Evolutionary conservation across 371 early-diverging fungal species (phyloP), one percentile per base, ranked within the genome.

Genomic region (Actinomortierella wolfii): DNA sequence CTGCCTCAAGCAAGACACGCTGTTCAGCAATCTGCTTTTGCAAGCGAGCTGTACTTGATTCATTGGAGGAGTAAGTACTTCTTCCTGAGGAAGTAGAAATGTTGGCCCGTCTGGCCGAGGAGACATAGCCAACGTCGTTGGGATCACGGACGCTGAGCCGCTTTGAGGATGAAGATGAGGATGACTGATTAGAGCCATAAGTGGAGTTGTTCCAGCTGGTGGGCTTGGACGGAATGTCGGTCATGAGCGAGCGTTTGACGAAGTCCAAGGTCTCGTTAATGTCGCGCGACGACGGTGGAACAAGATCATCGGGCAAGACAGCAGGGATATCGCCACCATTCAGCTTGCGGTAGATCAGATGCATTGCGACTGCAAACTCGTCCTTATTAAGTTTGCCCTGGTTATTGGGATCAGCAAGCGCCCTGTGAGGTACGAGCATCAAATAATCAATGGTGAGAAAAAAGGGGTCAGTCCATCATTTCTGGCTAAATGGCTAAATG

Each of bases 361-460:
- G 92, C 95, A 97, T 95, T 23, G 96, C 96, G 1, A 96, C 95
- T 9, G 94, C 88, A 67, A 96, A 97, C 76, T 96, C 96, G 75
- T 95, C 92, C 20, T 88, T 62, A 67, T 93, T 94, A 52, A 97
- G 86, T 64, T 91, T 90, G 29, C 96, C 97, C 62, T 86, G 84
- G 62, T 91, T 88, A 56, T 90, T 89, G 29, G 89, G 89, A 70
- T 95, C 96, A 11, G 94, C 80, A 40, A 97, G 82, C 42, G 80
- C 84, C 94, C 92, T 92, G 56, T 26, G 21, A 3, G 8, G 15
- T 14, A 56, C 26, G 26, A 34, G 7, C 4, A 34, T 50, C 25
- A 17, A 26, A 41, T 40, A 24, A 26, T 11, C 15, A 25, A 52
- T 7, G 9, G 20, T 14, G 52, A 34, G 18, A 15, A 11, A 20